phyloP scores from a whole-genome alignment of 495 filamentous ascomycete genomes.

The Alectoria sarmentosa region DNA sequence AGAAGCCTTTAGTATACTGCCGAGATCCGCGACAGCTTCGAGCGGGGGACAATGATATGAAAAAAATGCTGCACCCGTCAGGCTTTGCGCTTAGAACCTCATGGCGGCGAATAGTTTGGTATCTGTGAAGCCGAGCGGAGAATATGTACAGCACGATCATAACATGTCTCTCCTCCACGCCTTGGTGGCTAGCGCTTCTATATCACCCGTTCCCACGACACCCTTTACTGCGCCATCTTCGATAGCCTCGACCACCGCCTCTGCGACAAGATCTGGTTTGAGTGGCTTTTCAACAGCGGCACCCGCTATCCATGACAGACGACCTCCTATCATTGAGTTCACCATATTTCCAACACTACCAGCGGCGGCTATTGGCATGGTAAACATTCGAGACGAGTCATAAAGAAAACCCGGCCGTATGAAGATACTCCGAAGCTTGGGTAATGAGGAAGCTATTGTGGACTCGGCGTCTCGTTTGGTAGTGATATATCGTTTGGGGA shows the following conservation, averaged over 20 bases:
- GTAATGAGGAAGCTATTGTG: slow-evolving; percentile 62
- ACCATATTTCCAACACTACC: slow-evolving; percentile 60
- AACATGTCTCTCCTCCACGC: slow-evolving; percentile 80
- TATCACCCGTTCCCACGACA: slow-evolving; percentile 56
- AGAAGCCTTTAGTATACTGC: slow-evolving; percentile 70
- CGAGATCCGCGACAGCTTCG: slow-evolving; percentile 95
- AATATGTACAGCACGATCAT: slow-evolving; percentile 33
- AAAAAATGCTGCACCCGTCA: neutral
- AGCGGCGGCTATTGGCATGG: slow-evolving; percentile 71
- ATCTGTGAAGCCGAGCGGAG: neutral
- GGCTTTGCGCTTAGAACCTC: too few species aligned
- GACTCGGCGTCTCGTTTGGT: slow-evolving; percentile 90
- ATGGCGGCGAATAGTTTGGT: neutral
- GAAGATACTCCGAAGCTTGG: slow-evolving; percentile 70
- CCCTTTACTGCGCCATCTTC: slow-evolving; percentile 62
- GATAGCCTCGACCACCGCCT: slow-evolving; percentile 76
- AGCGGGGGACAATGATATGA: slow-evolving; percentile 81
- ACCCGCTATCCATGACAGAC: slow-evolving; percentile 65
- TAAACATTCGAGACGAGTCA: slow-evolving; percentile 73
- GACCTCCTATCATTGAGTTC: slow-evolving; percentile 67
- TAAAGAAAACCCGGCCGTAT: slow-evolving; percentile 84
- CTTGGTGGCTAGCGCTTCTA: slow-evolving; percentile 66
- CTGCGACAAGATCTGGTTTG: slow-evolving; percentile 75
- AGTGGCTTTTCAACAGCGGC: slow-evolving; percentile 78
- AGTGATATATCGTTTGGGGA: slow-evolving; percentile 78